These are phyloP conservation scores for Pichia occidentalis DNA, from an alignment of 805 yeast genomes.

Conservation along the genomic window DNA sequence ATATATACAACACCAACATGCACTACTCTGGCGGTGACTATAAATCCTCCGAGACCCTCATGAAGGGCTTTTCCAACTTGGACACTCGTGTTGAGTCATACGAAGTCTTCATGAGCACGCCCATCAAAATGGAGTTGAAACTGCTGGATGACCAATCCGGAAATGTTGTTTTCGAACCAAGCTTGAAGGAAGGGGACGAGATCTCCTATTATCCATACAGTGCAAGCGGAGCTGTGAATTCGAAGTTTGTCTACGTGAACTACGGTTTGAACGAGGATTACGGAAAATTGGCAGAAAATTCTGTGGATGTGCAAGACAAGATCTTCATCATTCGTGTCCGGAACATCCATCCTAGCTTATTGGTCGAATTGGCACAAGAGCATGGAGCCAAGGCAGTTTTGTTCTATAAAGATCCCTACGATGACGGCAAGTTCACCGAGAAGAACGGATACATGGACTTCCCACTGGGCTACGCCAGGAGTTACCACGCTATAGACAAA, in stretches of 20 bases:
- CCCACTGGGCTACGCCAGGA: conserved; percentile 64
- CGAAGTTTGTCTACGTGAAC: conserved; percentile 51
- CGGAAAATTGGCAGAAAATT: conserved; percentile 30
- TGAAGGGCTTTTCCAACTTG: conserved; percentile 24
- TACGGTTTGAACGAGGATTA: conserved; percentile 57
- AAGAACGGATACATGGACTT: conserved; percentile 50
- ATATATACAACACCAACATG: conserved; percentile 16
- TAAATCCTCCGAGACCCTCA: conserved; percentile 14
- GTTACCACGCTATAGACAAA: conserved; percentile 53
- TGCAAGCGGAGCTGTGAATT: conserved; percentile 53
- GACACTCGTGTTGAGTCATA: conserved; percentile 46
- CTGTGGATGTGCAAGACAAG: conserved; percentile 44
- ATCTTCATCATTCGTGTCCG: conserved; percentile 56
- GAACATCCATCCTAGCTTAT: conserved; percentile 43
- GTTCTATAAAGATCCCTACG: conserved; percentile 50
- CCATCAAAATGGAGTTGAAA: conserved; percentile 38
- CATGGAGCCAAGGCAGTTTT: conserved; percentile 59
- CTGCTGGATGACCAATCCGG: conserved; percentile 32
- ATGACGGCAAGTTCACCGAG: conserved; percentile 50
- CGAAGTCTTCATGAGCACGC: conserved; percentile 50
- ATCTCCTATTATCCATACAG: conserved; percentile 56
- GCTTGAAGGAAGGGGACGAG: conserved; percentile 39
- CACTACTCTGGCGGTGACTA: conserved; percentile 24
- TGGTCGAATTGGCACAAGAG: conserved; percentile 54
- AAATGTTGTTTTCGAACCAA: conserved; percentile 38